Percentiles rank a stretch among this genome's conserved stretches.
Conservation (phyloP, 306 rosid species). For the Vigna reflexopilosa region DNA sequence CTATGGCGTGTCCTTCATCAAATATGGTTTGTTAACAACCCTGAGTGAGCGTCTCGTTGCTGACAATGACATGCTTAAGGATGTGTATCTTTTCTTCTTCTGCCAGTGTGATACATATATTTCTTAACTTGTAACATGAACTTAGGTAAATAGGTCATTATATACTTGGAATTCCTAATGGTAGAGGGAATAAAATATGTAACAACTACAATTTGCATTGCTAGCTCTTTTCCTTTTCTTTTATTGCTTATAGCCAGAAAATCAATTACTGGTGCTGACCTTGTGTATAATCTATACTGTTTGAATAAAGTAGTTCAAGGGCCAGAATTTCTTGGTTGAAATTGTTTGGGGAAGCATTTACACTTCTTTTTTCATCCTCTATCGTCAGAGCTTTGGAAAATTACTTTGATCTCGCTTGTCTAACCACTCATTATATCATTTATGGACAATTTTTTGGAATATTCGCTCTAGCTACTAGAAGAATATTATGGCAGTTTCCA, state of each 20-base stretch:
- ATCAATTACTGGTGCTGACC: slow-evolving; percentile 3
- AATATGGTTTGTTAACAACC: slow-evolving; percentile 15
- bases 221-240: slow-evolving; percentile 13
- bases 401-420: slow-evolving; percentile 29
- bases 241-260: not conserved
- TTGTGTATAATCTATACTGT: slow-evolving; percentile 9
- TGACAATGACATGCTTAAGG: slow-evolving; percentile 31
- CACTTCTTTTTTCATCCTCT: slow-evolving; percentile 13
- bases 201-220: not conserved
- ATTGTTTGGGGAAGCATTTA: slow-evolving; percentile 33
- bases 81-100: slow-evolving; percentile 14
- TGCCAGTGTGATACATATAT: slow-evolving; percentile 14
- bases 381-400: slow-evolving; percentile 20
- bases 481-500: slow-evolving; percentile 84
- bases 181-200: slow-evolving; percentile 20
- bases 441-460: slow-evolving; percentile 29
- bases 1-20: slow-evolving; percentile 41
- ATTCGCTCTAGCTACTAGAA: slow-evolving; percentile 42
- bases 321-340: slow-evolving; percentile 20
- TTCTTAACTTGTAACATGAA: slow-evolving; percentile 24
- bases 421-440: slow-evolving; percentile 18
- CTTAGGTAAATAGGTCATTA: slow-evolving; percentile 9
- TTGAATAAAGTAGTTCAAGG: slow-evolving; percentile 1
- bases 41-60: slow-evolving; percentile 17
- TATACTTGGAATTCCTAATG: slow-evolving; percentile 28